These are phyloP conservation scores for Zasmidium citrigriseum DNA, from an alignment of 2,329 filamentous ascomycete species.

Conservation along the genomic window DNA sequence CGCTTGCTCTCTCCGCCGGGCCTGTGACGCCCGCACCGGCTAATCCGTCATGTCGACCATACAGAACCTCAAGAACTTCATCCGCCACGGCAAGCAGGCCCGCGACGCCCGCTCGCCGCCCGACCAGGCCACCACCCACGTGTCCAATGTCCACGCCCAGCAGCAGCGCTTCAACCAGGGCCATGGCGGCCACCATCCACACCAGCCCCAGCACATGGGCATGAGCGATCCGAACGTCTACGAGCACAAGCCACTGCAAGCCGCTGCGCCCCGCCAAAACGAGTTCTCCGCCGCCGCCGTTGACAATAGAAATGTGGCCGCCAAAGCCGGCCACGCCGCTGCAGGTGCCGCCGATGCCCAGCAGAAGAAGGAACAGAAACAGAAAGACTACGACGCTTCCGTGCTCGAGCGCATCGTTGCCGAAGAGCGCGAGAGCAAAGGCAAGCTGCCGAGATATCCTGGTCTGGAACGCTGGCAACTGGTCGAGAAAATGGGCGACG, in stretches of 20 bases:
- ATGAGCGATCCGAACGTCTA: conserved; percentile 64
- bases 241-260: conserved; percentile 55
- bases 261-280: conserved; percentile 48
- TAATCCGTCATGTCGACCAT: conserved; percentile 65
- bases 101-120: conserved; percentile 63
- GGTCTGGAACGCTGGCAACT: conserved; percentile 84
- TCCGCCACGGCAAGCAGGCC: conserved; percentile 96
- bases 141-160: conserved; percentile 66
- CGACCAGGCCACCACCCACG: conserved; percentile 63
- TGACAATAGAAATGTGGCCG: conserved; percentile 64
- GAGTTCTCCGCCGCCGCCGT: conserved; percentile 66
- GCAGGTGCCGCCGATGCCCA: conserved; percentile 64
- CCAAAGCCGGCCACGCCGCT: conserved; percentile 66
- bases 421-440: conserved; percentile 83
- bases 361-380: conserved; percentile 55
- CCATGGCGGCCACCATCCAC: conserved; percentile 42
- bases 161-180: conserved; percentile 54
- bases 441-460: conserved; percentile 83
- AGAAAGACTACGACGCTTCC: conserved; percentile 57
- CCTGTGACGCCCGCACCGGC: conserved; percentile 6
- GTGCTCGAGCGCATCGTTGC: conserved; percentile 84
- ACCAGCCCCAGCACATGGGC: conserved; percentile 44
- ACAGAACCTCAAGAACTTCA: conserved; percentile 97
- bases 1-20: neutral
- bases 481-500: conserved; percentile 96